Evolutionary conservation across 352 stramenopile genomes (phyloP), one percentile per base, ranked within the genome.

Genomic region (Globisporangium emineosum): DNA sequence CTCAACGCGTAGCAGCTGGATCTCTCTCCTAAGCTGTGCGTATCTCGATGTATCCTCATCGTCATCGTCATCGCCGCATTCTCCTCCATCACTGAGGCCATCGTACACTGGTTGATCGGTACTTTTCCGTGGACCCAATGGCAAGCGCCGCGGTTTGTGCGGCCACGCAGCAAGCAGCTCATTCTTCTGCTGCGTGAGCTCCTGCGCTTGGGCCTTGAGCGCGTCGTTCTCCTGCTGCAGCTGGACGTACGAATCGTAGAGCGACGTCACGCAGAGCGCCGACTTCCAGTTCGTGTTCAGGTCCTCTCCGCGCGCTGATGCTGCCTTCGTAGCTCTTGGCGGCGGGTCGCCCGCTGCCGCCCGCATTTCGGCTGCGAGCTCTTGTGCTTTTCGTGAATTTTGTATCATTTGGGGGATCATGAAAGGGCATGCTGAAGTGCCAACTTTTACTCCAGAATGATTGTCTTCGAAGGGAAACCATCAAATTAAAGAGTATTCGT

Each of bases 211-310:
- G 10, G 60, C 67, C 6, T 77, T 72, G 13, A 87, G 64, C 53
- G 64, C 30, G 5, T 81, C 75, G 49, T 82, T 84, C 53, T 88
- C 78, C 25, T 77, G 70, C 66, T 91, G 77, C 30, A 90, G 37
- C 42, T 81, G 71, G 15, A 86, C 74, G 63, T 88, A 89, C 60
- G 84, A 82, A 55, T 93, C 82, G 64, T 89, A 91, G 19, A 93
- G 80, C 45, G 82, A 89, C 19, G 77, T 90, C 45, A 91, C 81
- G 45, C 81, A 90, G 23, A 89, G 78, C 45, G 78, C 83, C 61
- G 80, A 90, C 68, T 86, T 82, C 83, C 80, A 91, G 58, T 91
- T 81, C 9, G 72, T 67, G 2, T 68, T 62, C 2, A 90, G 61
- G 13, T 58, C 52, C 0, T 47, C 62, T 15, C 9, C 35, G 25